A percentile compares a stretch with the other conserved stretches of the same genome.
Evolutionary conservation across 1,139 yeast genomes (phyloP).

Genomic region (Meyerozyma smithsonii): DNA sequence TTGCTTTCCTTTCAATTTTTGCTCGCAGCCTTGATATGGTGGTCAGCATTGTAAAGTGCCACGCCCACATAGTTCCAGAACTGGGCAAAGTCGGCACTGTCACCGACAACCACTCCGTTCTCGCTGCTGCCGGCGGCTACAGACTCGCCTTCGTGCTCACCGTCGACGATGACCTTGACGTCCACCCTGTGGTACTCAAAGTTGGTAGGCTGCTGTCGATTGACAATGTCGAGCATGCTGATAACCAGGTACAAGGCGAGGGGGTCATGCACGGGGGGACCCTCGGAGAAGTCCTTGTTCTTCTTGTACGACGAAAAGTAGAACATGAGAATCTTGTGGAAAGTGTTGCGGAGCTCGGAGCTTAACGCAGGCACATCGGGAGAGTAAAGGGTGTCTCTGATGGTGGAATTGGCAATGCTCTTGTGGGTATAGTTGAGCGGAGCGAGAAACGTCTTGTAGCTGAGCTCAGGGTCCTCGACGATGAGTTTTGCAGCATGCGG

Average conservation of each 20-base stretch:
- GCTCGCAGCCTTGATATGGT: background rate
- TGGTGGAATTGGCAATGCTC: constrained; percentile 51
- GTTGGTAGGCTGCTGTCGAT: constrained; percentile 19
- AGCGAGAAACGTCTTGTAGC: constrained; percentile 47
- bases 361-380: constrained; percentile 11
- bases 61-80: constrained; percentile 52
- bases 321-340: constrained; percentile 53
- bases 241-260: constrained; percentile 52
- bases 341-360: constrained; percentile 46
- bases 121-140: constrained; percentile 21
- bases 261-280: constrained; percentile 86
- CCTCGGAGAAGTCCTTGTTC: constrained; percentile 42
- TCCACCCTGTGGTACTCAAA: constrained; percentile 29
- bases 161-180: constrained; percentile 23
- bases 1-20: too few relatives aligned
- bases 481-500: constrained; percentile 67
- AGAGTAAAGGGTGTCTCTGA: constrained; percentile 30
- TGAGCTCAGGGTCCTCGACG: constrained; percentile 41
- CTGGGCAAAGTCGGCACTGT: constrained; percentile 35
- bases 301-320: constrained; percentile 43
- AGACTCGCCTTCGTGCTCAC: constrained; percentile 31
- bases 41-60: constrained; percentile 29
- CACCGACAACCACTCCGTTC: constrained; percentile 43
- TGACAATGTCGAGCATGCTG: constrained; percentile 40
- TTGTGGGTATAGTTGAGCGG: constrained; percentile 73